Evolutionary conservation across 2,329 filamentous ascomycete species (phyloP).

Genomic region (Huntiella omanensis): DNA sequence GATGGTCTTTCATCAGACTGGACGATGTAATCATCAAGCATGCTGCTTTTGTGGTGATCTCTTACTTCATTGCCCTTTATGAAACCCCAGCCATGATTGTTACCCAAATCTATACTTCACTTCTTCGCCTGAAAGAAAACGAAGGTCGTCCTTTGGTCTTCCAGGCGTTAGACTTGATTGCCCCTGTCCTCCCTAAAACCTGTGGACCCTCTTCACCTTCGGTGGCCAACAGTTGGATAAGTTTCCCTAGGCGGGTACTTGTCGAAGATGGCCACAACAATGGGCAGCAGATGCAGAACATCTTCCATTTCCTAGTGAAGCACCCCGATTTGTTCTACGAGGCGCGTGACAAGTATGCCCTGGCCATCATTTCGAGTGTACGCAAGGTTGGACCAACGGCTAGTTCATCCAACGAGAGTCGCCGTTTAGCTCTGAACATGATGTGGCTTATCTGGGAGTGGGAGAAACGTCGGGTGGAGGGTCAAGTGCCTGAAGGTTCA

Average conservation of each 20-base stretch:
- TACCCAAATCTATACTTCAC: constrained; percentile 79
- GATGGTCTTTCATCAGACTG: constrained; percentile 95
- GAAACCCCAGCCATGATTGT: constrained; percentile 95
- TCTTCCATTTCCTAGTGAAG: constrained; percentile 88
- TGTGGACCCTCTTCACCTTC: constrained; percentile 51
- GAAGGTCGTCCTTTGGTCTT: constrained; percentile 84
- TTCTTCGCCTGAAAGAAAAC: constrained; percentile 84
- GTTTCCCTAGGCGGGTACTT: constrained; percentile 74
- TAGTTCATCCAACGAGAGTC: constrained; percentile 75
- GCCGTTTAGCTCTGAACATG: constrained; percentile 76
- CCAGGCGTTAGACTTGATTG: constrained; percentile 83
- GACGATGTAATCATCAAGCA: constrained; percentile 99
- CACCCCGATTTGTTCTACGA: constrained; percentile 92
- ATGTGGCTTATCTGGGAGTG: constrained; percentile 83
- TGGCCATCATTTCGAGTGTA: constrained; percentile 73
- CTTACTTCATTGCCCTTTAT: constrained; percentile 93
- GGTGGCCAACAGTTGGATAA: constrained; percentile 68
- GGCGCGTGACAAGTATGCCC: constrained; percentile 74
- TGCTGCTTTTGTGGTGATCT: constrained; percentile 88
- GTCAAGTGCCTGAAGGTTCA: constrained; percentile 20
- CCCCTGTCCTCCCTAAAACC: constrained; percentile 79
- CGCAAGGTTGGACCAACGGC: constrained; percentile 71
- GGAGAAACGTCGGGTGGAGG: constrained; percentile 67
- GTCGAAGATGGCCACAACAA: constrained; percentile 80
- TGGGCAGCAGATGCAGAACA: constrained; percentile 85